These are phyloP conservation scores for Rehmannia glutinosa DNA, from an alignment of 257 asterid genomes.

Conservation along the genomic window DNA sequence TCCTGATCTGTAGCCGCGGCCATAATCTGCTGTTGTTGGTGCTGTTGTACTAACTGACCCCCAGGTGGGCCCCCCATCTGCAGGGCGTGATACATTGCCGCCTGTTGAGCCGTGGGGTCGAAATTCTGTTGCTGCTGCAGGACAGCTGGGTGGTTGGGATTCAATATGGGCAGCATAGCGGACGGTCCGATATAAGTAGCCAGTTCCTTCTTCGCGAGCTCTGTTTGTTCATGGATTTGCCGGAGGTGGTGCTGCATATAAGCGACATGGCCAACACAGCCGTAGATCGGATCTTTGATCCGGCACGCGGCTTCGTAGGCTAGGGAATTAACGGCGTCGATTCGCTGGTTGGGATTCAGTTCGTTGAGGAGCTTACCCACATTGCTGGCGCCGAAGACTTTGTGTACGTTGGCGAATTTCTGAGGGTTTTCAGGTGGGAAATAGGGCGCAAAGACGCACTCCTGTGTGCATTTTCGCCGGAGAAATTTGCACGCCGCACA, in stretches of 20 bases:
- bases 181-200: conserved; percentile 44
- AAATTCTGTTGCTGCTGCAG: background rate
- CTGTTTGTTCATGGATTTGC: conserved; percentile 33
- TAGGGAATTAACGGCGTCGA: conserved; percentile 49
- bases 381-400: no score
- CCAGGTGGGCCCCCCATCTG: no score
- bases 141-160: background rate
- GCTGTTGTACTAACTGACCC: no score
- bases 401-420: no score
- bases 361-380: conserved; percentile 13
- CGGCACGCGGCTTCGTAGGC: conserved; percentile 57
- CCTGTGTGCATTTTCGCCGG: no score
- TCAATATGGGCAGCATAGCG: conserved; percentile 22
- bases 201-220: conserved; percentile 40
- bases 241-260: conserved; percentile 35
- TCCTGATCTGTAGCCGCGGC: background rate
- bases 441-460: no score
- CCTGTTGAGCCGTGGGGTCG: background rate
- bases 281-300: conserved; percentile 47
- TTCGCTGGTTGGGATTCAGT: conserved; percentile 29
- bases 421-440: background rate
- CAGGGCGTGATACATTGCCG: background rate
- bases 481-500: no score
- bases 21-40: background rate
- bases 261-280: conserved; percentile 52